Conservation (phyloP, 352 stramenopile species). For the Globisporangium lucens region DNA sequence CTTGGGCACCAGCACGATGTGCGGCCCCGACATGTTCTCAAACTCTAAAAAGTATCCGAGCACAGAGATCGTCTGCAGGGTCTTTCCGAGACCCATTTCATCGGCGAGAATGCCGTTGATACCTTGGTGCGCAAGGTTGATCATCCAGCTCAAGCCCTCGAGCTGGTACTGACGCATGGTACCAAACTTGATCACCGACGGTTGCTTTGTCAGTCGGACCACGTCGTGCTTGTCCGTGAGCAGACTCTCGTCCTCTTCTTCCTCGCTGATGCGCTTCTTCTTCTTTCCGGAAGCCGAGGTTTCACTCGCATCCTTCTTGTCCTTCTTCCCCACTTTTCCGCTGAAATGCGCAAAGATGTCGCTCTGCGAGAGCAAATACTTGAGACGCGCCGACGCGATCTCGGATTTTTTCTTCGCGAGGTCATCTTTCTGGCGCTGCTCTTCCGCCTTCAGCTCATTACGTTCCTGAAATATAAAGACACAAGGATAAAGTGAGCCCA, state of each 20-base stretch:
- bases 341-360: conserved; percentile 98
- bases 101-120: conserved; percentile 98
- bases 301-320: conserved; percentile 42
- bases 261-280: conserved; percentile 88
- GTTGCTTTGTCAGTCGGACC: conserved; percentile 90
- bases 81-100: conserved; percentile 98
- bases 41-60: conserved; percentile 83
- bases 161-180: conserved; percentile 98
- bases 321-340: conserved; percentile 74
- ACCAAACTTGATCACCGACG: conserved; percentile 90
- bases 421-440: conserved; percentile 76
- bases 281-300: conserved; percentile 48
- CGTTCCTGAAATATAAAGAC: conserved; percentile 30
- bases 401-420: conserved; percentile 76
- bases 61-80: conserved; percentile 91
- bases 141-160: conserved; percentile 97
- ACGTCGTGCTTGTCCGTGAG: conserved; percentile 81
- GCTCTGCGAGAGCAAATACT: conserved; percentile 95
- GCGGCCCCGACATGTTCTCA: conserved; percentile 83
- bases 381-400: conserved; percentile 79
- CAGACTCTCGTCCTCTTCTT: conserved; percentile 76
- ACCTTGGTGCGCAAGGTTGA: conserved; percentile 98
- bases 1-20: conserved; percentile 94
- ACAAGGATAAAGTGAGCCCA: not conserved
- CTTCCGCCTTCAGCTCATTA: conserved; percentile 72